These are phyloP conservation scores for Cutaneotrichosporon arboriforme DNA, from an alignment of 1,284 basidiomycete species.

Conservation along the genomic window DNA sequence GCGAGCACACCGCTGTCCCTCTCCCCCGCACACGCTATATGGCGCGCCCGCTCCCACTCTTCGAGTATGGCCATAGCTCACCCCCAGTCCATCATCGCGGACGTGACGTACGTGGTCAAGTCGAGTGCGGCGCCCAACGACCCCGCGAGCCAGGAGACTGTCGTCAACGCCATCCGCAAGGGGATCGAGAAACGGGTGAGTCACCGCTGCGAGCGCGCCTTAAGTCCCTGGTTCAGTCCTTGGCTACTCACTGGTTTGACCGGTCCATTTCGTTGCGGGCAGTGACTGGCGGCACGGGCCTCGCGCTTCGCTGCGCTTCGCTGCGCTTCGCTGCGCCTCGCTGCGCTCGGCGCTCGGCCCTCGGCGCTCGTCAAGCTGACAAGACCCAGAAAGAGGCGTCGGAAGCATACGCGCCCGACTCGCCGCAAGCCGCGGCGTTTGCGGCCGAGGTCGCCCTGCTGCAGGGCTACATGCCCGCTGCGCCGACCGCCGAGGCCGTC, in stretches of 20 bases:
- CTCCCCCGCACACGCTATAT: too few relatives aligned
- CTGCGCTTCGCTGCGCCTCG: neutral
- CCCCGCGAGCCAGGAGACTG: conserved; percentile 29
- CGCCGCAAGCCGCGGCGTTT: conserved; percentile 28
- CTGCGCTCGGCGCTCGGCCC: too few relatives aligned
- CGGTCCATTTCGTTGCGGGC: too few relatives aligned
- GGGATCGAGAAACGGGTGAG: conserved; percentile 40
- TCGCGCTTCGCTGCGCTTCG: too few relatives aligned
- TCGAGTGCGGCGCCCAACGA: conserved; percentile 33
- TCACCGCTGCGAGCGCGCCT: too few relatives aligned
- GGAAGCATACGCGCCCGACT: conserved; percentile 33
- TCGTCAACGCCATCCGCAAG: conserved; percentile 36
- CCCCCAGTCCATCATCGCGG: conserved; percentile 35
- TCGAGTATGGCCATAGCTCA: too few relatives aligned
- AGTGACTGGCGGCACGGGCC: too few relatives aligned
- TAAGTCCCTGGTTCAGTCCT: too few relatives aligned
- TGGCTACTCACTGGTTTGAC: too few relatives aligned
- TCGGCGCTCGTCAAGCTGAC: neutral
- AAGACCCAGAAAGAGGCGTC: conserved; percentile 33
- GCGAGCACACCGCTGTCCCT: too few relatives aligned
- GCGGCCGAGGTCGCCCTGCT: conserved; percentile 33
- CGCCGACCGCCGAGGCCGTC: conserved; percentile 32
- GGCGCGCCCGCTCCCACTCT: neutral
- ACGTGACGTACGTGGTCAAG: conserved; percentile 40
- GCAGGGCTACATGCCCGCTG: conserved; percentile 31